Evolutionary conservation across 75 land plant genomes (phyloP).

Genomic region (Picea glauca): DNA sequence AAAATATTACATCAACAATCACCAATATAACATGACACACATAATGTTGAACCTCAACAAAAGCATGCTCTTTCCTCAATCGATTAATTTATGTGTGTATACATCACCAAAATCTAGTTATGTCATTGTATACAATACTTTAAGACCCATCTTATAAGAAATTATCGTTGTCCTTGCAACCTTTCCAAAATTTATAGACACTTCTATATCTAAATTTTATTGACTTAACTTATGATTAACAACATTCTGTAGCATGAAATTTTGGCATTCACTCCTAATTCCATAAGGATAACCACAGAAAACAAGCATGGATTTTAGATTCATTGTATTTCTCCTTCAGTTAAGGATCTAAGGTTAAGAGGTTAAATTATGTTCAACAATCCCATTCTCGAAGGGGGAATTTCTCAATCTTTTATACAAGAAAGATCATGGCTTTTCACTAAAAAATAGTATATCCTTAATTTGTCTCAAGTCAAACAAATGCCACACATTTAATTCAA

Average conservation of each 20-base stretch:
- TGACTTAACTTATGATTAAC: neutral
- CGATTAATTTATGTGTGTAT: neutral
- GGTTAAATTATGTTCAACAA: neutral
- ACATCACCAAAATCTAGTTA: neutral
- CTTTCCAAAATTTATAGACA: constrained; percentile 2
- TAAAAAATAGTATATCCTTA: constrained; percentile 1
- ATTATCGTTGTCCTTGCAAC: neutral
- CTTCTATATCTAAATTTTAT: neutral
- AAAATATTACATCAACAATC: constrained; percentile 1
- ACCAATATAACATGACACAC: neutral
- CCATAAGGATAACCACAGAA: neutral
- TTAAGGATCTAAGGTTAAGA: neutral
- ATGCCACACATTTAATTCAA: neutral
- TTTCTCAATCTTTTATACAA: constrained; percentile 2
- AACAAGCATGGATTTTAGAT: neutral
- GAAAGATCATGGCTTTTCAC: neutral
- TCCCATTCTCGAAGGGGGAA: neutral
- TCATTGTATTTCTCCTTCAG: neutral
- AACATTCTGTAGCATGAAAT: neutral
- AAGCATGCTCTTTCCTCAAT: neutral
- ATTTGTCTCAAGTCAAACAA: neutral
- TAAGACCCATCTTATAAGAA: neutral
- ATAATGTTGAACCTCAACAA: neutral
- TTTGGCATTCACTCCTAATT: neutral
- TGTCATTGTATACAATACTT: constrained; percentile 1